Percentiles rank a stretch among this genome's conserved stretches.
Conservation (phyloP, 176 grass and related monocot species). For the Otatea glauca region DNA sequence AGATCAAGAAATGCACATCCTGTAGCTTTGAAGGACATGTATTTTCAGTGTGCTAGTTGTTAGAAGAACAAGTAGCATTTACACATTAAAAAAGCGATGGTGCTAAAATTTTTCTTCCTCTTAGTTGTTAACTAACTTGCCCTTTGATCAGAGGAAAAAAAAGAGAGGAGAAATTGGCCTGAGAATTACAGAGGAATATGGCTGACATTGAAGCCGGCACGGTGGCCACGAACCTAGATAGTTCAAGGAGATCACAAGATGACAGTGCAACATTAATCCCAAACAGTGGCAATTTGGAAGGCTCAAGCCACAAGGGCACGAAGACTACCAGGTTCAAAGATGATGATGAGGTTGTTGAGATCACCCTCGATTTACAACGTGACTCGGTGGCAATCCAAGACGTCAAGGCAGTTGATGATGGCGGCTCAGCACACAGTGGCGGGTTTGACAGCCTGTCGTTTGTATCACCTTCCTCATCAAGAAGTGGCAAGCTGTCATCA, state of each 20-base stretch:
- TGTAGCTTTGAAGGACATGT: not conserved
- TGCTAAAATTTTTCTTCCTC: not conserved
- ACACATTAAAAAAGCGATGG: not conserved
- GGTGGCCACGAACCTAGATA: not conserved
- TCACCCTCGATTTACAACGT: conserved; percentile 72
- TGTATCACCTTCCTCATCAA: conserved; percentile 48
- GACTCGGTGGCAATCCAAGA: conserved; percentile 65
- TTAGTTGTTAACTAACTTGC: conserved; percentile 14
- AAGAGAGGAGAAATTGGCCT: not conserved
- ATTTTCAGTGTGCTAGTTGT: not conserved
- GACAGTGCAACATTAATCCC: conserved; percentile 54
- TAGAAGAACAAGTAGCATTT: not conserved
- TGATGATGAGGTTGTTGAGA: conserved; percentile 66
- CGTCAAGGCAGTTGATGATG: conserved; percentile 50
- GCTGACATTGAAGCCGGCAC: conserved; percentile 38
- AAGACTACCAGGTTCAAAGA: conserved; percentile 79
- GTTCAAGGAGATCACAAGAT: conserved; percentile 47
- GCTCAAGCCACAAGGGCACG: conserved; percentile 38
- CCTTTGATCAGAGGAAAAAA: not conserved
- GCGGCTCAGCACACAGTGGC: conserved; percentile 41
- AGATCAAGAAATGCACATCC: not conserved
- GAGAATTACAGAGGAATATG: conserved; percentile 24
- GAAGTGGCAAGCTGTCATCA: conserved; percentile 52
- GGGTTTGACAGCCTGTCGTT: conserved; percentile 38
- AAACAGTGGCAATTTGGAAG: conserved; percentile 60